Evolutionary conservation across 176 grass and related monocot species (phyloP).

Genomic region (Oropetium thomaeum): DNA sequence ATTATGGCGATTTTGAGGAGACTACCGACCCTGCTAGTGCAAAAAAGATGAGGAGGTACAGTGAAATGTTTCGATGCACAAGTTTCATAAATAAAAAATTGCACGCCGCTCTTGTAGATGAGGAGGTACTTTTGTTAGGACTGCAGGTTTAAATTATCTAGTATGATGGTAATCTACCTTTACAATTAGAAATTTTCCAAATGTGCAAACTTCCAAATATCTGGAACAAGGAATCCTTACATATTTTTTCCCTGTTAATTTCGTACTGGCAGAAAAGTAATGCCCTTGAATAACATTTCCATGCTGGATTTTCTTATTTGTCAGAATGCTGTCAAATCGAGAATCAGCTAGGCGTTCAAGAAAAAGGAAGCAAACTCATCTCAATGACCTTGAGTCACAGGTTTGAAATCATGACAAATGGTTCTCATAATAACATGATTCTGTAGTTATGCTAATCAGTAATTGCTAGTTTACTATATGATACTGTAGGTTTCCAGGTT

Average conservation of each 20-base stretch:
- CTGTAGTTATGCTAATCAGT: slow-evolving; percentile 20
- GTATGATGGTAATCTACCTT: neutral
- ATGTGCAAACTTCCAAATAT: neutral
- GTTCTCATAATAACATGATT: neutral
- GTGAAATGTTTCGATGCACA: neutral
- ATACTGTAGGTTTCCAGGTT: slow-evolving; percentile 63
- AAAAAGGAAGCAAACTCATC: slow-evolving; percentile 81
- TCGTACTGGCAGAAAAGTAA: neutral
- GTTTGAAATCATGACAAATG: slow-evolving; percentile 29
- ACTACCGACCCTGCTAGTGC: slow-evolving; percentile 41
- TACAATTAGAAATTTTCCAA: neutral
- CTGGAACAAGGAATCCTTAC: neutral
- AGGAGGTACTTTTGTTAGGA: neutral
- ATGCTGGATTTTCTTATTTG: slow-evolving; percentile 13
- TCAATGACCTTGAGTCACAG: slow-evolving; percentile 72
- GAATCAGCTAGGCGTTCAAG: slow-evolving; percentile 92
- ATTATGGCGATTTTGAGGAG: slow-evolving; percentile 65
- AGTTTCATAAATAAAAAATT: slow-evolving; percentile 10
- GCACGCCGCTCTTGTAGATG: neutral
- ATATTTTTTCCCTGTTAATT: neutral
- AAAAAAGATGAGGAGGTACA: slow-evolving; percentile 72
- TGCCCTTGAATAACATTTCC: neutral
- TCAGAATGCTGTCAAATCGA: slow-evolving; percentile 87
- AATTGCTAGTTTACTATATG: too few species aligned
- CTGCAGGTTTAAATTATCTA: neutral